Conservation (phyloP, 768 basidiomycete genomes). For the Tylopilus plumbeoviolaceoides region DNA sequence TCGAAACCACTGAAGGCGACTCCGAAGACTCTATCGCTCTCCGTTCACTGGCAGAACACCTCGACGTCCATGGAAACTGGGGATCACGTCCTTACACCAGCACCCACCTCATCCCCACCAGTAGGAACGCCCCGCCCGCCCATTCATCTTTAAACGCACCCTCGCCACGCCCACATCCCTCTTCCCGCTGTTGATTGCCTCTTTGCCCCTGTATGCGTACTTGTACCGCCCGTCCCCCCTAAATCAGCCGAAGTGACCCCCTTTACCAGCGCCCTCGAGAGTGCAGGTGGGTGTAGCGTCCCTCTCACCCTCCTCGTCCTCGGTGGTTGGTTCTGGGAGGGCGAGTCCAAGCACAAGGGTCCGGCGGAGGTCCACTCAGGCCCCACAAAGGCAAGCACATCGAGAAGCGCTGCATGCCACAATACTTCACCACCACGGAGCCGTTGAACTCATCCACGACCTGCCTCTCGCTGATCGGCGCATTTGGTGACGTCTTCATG, state of each 20-base stretch:
- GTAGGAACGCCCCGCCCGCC: not conserved
- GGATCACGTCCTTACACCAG: not conserved
- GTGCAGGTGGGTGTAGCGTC: slow-evolving; percentile 74
- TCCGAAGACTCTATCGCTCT: slow-evolving; percentile 19
- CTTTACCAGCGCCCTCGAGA: slow-evolving; percentile 61
- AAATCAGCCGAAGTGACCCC: slow-evolving; percentile 55
- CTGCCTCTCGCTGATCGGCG: slow-evolving; percentile 20
- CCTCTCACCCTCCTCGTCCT: slow-evolving; percentile 89
- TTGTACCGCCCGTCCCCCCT: slow-evolving; percentile 68
- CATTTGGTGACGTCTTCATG: slow-evolving; percentile 15
- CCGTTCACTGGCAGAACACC: too few species aligned
- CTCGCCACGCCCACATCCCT: slow-evolving; percentile 50
- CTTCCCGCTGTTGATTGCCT: slow-evolving; percentile 83
- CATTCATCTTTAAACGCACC: not conserved
- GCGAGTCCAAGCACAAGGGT: slow-evolving; percentile 4
- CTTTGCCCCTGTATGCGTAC: slow-evolving; percentile 73
- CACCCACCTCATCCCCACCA: not conserved
- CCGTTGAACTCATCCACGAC: slow-evolving; percentile 13
- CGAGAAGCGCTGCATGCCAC: not conserved
- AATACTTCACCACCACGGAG: not conserved
- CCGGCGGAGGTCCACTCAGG: too few species aligned
- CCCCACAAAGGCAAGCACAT: slow-evolving; percentile 8
- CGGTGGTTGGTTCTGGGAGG: slow-evolving; percentile 83
- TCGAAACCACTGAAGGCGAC: slow-evolving; percentile 15
- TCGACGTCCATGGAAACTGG: too few species aligned